Evolutionary conservation across 768 basidiomycete genomes (phyloP).

Genomic region (Boletus rubescentipes): DNA sequence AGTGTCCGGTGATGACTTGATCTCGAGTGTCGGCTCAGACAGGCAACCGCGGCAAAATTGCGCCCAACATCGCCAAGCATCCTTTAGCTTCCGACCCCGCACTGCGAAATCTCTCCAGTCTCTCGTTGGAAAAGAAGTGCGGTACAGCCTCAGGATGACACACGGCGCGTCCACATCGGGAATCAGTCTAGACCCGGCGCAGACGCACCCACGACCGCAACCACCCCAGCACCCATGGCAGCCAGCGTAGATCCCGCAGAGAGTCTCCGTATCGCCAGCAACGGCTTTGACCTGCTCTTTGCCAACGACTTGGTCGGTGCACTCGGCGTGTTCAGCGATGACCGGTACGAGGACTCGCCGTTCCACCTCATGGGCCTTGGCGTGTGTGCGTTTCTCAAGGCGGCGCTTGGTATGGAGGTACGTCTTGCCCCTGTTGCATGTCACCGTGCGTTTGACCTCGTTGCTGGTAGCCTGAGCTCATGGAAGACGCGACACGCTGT

Average conservation of each 20-base stretch:
- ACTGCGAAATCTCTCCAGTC: background rate
- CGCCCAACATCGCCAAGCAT: too few relatives aligned
- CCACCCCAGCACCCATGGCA: slow-evolving; percentile 5
- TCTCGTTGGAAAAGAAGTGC: too few relatives aligned
- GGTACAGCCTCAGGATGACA: too few relatives aligned
- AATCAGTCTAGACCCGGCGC: background rate
- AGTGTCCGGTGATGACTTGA: too few relatives aligned
- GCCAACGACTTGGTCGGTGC: slow-evolving; percentile 63
- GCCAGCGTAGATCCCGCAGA: slow-evolving; percentile 24
- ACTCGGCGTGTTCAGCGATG: slow-evolving; percentile 42
- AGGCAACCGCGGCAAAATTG: too few relatives aligned
- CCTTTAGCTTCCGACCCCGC: too few relatives aligned
- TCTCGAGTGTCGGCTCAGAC: too few relatives aligned
- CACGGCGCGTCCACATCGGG: background rate
- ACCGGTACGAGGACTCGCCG: slow-evolving; percentile 45
- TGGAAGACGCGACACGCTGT: slow-evolving; percentile 59
- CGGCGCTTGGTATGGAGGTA: slow-evolving; percentile 81
- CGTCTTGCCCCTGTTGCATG: background rate
- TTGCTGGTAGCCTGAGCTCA: slow-evolving; percentile 47
- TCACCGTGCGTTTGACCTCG: background rate
- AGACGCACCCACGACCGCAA: too few relatives aligned
- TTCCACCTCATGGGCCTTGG: slow-evolving; percentile 75
- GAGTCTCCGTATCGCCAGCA: slow-evolving; percentile 35
- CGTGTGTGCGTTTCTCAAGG: slow-evolving; percentile 72
- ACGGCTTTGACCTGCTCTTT: slow-evolving; percentile 71